A percentile compares a stretch with the other conserved stretches of the same genome.
Evolutionary conservation across 2,329 filamentous ascomycete species (phyloP).

Genomic region (Aspergillus caelatus): DNA sequence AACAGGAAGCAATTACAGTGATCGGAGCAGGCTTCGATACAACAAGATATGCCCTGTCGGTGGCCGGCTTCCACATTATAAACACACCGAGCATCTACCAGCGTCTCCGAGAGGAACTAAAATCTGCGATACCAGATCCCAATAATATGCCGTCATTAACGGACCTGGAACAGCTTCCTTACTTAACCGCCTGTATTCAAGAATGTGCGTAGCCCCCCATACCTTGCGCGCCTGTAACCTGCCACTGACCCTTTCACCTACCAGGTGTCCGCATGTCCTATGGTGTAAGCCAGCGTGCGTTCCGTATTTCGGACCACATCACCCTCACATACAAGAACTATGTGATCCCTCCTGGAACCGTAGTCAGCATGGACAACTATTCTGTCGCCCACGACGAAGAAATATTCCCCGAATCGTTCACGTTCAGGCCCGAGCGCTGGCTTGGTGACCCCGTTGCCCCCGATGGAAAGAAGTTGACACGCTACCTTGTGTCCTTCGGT

Average conservation of each 20-base stretch:
- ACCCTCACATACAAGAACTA: conserved; percentile 14
- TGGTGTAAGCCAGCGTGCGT: conserved; percentile 10
- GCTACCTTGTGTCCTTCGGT: conserved; percentile 17
- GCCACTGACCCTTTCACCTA: not conserved
- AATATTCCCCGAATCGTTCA: conserved; percentile 17
- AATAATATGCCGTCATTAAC: conserved; percentile 14
- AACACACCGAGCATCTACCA: conserved; percentile 27
- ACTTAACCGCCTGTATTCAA: conserved; percentile 24
- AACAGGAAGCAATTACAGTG: conserved; percentile 30
- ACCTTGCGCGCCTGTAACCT: not conserved
- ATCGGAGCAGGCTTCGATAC: conserved; percentile 35
- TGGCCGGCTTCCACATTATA: conserved; percentile 36
- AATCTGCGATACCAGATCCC: conserved; percentile 27
- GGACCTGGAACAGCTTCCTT: conserved; percentile 36
- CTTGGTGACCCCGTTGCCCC: conserved; percentile 10
- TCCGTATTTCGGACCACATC: conserved; percentile 13
- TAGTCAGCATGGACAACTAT: conserved; percentile 17
- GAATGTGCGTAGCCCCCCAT: conserved; percentile 9
- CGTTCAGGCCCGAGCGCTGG: conserved; percentile 19
- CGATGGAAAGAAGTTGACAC: conserved; percentile 12
- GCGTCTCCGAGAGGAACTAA: conserved; percentile 30
- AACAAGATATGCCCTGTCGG: conserved; percentile 28
- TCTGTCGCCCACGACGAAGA: conserved; percentile 14
- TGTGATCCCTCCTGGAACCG: conserved; percentile 10
- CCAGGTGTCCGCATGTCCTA: conserved; percentile 17